Conservation (phyloP, 1,284 basidiomycete species). For the Leccinum subspadiceum region DNA sequence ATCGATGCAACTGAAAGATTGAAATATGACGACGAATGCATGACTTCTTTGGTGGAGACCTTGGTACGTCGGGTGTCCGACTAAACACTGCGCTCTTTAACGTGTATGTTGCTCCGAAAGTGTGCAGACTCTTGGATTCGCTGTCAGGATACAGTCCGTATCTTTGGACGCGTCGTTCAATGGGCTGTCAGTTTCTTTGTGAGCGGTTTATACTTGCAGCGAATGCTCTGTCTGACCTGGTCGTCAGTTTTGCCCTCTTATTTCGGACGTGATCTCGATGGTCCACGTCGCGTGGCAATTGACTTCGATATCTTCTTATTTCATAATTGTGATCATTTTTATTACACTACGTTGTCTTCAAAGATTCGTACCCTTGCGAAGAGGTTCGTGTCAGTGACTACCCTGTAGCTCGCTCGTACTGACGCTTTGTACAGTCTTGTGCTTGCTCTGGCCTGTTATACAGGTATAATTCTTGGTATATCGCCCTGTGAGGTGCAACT, state of each 20-base stretch:
- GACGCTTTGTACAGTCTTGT: conserved; percentile 9
- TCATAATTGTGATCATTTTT: conserved; percentile 10
- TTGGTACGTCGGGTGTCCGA: conserved; percentile 2
- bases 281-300: conserved; percentile 16
- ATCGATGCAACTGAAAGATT: conserved; percentile 2
- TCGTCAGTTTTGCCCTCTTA: conserved; percentile 22
- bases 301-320: conserved; percentile 18
- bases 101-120: background rate
- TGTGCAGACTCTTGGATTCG: conserved; percentile 5
- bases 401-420: background rate
- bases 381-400: conserved; percentile 13
- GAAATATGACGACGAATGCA: conserved; percentile 5
- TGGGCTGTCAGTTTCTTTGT: conserved; percentile 27
- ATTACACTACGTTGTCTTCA: conserved; percentile 6
- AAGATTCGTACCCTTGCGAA: conserved; percentile 7
- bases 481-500: no score
- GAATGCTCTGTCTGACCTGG: conserved; percentile 2
- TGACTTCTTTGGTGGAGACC: conserved; percentile 4
- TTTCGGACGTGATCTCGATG: conserved; percentile 25
- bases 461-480: conserved; percentile 3
- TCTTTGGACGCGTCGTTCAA: conserved; percentile 9
- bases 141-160: conserved; percentile 2
- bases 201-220: background rate
- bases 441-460: conserved; percentile 2
- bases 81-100: background rate